A percentile compares a stretch with the other conserved stretches of the same genome.
Conservation (phyloP, 768 basidiomycete species). For the Lactarius sp. region DNA sequence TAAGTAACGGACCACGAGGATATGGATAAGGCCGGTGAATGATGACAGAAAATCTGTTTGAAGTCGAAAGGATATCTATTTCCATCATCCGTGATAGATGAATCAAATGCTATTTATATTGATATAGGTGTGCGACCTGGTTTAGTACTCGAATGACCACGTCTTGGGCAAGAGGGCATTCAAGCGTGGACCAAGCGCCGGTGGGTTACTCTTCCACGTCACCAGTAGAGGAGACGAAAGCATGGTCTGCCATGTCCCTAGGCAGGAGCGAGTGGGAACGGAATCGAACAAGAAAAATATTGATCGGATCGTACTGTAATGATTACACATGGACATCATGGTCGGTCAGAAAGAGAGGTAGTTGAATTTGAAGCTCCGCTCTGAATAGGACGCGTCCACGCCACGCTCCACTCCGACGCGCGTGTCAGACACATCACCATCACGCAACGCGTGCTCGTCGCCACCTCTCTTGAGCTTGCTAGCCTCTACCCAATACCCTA, state of each 20-base stretch:
- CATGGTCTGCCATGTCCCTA: conserved; percentile 67
- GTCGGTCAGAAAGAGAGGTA: not conserved
- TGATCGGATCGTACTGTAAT: conserved; percentile 9
- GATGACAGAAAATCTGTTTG: too few species aligned
- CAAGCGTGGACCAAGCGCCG: conserved; percentile 70
- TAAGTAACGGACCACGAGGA: not conserved
- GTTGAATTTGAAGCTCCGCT: conserved; percentile 12
- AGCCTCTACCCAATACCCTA: conserved; percentile 24
- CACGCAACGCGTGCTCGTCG: conserved; percentile 15
- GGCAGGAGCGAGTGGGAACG: conserved; percentile 62
- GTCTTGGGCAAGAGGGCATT: conserved; percentile 45
- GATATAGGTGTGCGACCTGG: conserved; percentile 42
- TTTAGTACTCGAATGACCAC: conserved; percentile 81
- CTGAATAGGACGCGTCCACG: conserved; percentile 6
- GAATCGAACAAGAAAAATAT: conserved; percentile 21
- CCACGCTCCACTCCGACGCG: not conserved
- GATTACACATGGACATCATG: too few species aligned
- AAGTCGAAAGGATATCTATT: not conserved
- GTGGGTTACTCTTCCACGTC: conserved; percentile 54
- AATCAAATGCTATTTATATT: not conserved
- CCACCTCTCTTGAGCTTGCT: not conserved
- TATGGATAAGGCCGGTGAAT: not conserved
- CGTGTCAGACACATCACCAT: not conserved
- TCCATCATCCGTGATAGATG: not conserved
- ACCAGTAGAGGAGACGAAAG: conserved; percentile 76